Evolutionary conservation across 768 basidiomycete species (phyloP), one percentile per base, ranked within the genome.

Genomic region (Tulasnella sp.): DNA sequence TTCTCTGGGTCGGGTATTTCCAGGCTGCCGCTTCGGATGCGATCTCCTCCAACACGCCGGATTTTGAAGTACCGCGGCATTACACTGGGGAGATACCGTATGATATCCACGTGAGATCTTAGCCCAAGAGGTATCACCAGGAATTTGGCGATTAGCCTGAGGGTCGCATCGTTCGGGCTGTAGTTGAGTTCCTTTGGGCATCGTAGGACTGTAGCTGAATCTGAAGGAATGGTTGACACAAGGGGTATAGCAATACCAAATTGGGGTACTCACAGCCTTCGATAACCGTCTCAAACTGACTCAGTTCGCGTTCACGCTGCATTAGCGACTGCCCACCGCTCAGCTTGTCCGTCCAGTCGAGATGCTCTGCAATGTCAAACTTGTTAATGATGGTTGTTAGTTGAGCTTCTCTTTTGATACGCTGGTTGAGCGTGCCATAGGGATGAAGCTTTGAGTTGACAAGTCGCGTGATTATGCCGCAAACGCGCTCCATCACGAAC

Each of bases 401-500:
- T 32, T 54, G 39, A 14, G 52, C 52, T 8, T 40, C 40, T 5
- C 40, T 9, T 32, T 54, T 36, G 51, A 54, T 54, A 15, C 51
- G 17, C 23, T 54, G 51, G 23, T 54, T 29, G 36, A 54, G 29
- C 3, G 35, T 54, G 3, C 35, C 37, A 23, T 39, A 43, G 8
- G 46, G 54, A 25, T 56, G 27, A 11, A 46, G 21, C 15, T 42
- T 41, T 3, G 42, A 46, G 11, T 15, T 46, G 6, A 56, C 43
- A 19, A 15, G 35, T 7, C 8, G 23, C 25, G 15, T 27, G 9
- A 48, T 25, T 11, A 31, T 25, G n/a, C 49, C 49, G 32, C 54
- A 56, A 55, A 56, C 17, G 40, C 54, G 40, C 35, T 56, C 54
- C 54, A 56, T 43, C 17, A 23, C 31, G 19, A 46, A 56, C 15